These are phyloP conservation scores for Colletotrichum ledebouriae DNA, from an alignment of 2,329 filamentous ascomycete genomes.

Conservation along the genomic window DNA sequence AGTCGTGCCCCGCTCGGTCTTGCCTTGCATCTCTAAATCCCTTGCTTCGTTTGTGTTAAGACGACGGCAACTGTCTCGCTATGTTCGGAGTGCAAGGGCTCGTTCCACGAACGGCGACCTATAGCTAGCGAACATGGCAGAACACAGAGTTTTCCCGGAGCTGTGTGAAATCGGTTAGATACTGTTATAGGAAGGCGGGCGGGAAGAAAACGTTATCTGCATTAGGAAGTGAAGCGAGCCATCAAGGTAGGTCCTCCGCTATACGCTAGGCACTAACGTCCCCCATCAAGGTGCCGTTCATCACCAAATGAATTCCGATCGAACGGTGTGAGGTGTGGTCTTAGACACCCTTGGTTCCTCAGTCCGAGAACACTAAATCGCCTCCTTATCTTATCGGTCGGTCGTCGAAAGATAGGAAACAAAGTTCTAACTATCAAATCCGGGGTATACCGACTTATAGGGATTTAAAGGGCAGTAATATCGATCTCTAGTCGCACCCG, in stretches of 20 bases:
- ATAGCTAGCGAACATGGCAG: background rate
- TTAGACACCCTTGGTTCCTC: background rate
- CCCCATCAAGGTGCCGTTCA: slow-evolving; percentile 2
- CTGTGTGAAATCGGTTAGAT: background rate
- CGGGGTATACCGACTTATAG: too few species aligned
- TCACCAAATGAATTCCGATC: background rate
- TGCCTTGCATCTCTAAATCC: background rate
- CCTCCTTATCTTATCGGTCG: background rate
- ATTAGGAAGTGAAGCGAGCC: background rate
- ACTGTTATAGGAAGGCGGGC: background rate
- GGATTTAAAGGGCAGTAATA: too few species aligned
- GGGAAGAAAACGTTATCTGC: background rate
- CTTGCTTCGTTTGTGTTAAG: background rate
- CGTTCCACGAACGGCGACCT: background rate
- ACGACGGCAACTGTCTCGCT: background rate
- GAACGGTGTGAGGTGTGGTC: slow-evolving; percentile 1
- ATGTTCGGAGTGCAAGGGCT: background rate
- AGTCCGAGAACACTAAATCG: background rate
- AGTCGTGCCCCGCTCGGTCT: background rate
- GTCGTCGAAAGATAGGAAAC: background rate
- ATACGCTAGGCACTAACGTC: background rate
- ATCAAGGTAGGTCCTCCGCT: background rate
- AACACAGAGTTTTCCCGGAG: background rate
- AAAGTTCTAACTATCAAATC: background rate
- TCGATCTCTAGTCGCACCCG: too few species aligned